Evolutionary conservation across 257 asterid species (phyloP).

Genomic region (Fraxinus excelsior): DNA sequence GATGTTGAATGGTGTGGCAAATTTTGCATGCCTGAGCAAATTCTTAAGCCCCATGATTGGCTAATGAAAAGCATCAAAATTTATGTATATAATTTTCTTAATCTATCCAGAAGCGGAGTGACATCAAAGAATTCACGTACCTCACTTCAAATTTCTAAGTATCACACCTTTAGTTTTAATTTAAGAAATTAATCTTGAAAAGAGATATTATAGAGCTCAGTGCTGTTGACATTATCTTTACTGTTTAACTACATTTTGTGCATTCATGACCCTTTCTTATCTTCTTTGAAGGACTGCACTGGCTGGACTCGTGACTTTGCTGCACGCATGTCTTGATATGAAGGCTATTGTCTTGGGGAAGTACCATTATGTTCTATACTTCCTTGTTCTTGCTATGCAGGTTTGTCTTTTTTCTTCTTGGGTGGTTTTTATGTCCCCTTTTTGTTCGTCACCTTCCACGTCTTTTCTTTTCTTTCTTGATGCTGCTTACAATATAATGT

Average conservation of each 20-base stretch:
- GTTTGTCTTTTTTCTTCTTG: conserved; percentile 30
- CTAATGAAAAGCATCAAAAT: background rate
- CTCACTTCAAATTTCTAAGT: too few relatives aligned
- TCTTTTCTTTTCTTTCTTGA: background rate
- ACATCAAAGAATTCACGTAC: background rate
- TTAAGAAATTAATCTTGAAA: background rate
- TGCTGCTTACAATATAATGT: background rate
- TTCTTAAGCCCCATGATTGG: background rate
- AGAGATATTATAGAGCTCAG: background rate
- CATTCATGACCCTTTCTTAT: conserved; percentile 10
- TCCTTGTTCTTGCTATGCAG: conserved; percentile 93
- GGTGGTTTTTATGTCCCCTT: background rate
- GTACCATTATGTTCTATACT: conserved; percentile 82
- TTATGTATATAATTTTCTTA: background rate
- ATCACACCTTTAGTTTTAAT: background rate
- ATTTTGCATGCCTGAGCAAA: background rate
- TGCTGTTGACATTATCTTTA: background rate
- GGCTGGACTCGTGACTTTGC: conserved; percentile 77
- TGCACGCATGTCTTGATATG: conserved; percentile 89
- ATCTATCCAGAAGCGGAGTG: background rate
- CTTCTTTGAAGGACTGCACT: conserved; percentile 62
- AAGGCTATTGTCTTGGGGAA: conserved; percentile 79
- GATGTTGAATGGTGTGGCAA: background rate
- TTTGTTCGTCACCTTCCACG: background rate
- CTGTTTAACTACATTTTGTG: background rate